phyloP scores from a whole-genome alignment of 345 rosid species.

The Acer negundo region DNA sequence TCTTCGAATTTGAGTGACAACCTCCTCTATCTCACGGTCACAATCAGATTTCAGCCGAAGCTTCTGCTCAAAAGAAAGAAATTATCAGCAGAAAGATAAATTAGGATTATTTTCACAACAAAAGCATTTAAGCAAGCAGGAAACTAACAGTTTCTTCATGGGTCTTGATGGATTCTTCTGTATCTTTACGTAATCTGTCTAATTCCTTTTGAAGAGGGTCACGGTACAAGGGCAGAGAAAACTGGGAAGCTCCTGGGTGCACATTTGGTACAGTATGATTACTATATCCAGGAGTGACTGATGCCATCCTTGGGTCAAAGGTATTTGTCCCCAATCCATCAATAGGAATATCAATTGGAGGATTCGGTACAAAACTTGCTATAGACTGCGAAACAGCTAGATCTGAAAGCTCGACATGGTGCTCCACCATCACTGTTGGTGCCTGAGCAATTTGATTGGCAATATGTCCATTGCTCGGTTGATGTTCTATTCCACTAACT shows the following conservation, averaged over 20 bases:
- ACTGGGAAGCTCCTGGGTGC: conserved; percentile 20
- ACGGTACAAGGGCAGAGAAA: conserved; percentile 22
- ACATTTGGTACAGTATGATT: conserved; percentile 31
- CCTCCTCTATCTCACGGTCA: conserved; percentile 57
- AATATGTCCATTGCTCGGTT: conserved; percentile 17
- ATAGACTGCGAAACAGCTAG: conserved; percentile 22
- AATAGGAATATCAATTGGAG: conserved; percentile 15
- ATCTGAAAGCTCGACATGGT: conserved; percentile 19
- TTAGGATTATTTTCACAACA: conserved; percentile 3
- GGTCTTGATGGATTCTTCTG: conserved; percentile 30
- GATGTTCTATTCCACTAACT: conserved; percentile 24
- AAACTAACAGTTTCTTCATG: conserved; percentile 46
- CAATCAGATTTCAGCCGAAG: conserved; percentile 42
- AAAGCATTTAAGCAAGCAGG: conserved; percentile 19
- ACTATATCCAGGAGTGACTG: conserved; percentile 20
- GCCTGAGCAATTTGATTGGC: conserved; percentile 12
- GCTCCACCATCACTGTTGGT: conserved; percentile 18
- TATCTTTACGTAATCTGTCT: conserved; percentile 43
- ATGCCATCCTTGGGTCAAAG: conserved; percentile 23
- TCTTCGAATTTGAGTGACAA: conserved; percentile 42
- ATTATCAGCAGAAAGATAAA: conserved; percentile 17
- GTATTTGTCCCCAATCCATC: conserved; percentile 15
- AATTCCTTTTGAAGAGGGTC: conserved; percentile 70
- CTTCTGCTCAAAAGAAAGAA: conserved; percentile 47
- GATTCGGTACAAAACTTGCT: conserved; percentile 7